A percentile compares a stretch with the other conserved stretches of the same genome.
These are phyloP conservation scores for Schizonepeta tenuifolia DNA, from an alignment of 257 asterid genomes.

Conservation along the genomic window DNA sequence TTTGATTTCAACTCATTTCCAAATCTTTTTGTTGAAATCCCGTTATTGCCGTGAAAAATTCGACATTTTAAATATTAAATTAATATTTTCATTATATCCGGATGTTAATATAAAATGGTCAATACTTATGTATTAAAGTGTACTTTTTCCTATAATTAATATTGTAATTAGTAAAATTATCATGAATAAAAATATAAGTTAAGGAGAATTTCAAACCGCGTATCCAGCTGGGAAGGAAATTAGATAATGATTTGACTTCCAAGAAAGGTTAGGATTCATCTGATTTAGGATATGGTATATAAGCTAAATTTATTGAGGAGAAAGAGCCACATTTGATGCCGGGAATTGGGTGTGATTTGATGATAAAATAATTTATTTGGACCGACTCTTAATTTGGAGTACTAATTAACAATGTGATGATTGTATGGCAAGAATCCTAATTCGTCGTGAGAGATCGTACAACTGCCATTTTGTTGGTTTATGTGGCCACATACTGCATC, in stretches of 20 bases:
- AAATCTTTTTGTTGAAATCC: too few relatives aligned
- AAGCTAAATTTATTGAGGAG: conserved; percentile 14
- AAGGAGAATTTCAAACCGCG: conserved; percentile 56
- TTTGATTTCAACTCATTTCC: too few relatives aligned
- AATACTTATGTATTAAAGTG: too few relatives aligned
- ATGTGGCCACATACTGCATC: neutral
- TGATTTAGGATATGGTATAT: conserved; percentile 13
- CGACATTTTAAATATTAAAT: too few relatives aligned
- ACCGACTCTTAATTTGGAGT: neutral
- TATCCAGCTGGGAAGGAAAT: conserved; percentile 55
- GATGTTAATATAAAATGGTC: too few relatives aligned
- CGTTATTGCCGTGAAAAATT: too few relatives aligned
- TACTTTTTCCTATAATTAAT: neutral
- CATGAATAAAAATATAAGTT: neutral
- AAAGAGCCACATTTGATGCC: conserved; percentile 39
- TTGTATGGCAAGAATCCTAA: neutral
- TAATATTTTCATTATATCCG: too few relatives aligned
- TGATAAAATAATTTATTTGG: conserved; percentile 1
- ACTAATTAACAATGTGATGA: neutral
- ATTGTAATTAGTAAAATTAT: neutral
- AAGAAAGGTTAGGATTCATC: conserved; percentile 25
- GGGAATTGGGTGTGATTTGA: conserved; percentile 27
- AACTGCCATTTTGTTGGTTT: too few relatives aligned
- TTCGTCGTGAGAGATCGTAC: neutral
- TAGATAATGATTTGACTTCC: conserved; percentile 36